Conservation (phyloP, 2,329 filamentous ascomycete genomes). For the Fusarium protoensiforme region DNA sequence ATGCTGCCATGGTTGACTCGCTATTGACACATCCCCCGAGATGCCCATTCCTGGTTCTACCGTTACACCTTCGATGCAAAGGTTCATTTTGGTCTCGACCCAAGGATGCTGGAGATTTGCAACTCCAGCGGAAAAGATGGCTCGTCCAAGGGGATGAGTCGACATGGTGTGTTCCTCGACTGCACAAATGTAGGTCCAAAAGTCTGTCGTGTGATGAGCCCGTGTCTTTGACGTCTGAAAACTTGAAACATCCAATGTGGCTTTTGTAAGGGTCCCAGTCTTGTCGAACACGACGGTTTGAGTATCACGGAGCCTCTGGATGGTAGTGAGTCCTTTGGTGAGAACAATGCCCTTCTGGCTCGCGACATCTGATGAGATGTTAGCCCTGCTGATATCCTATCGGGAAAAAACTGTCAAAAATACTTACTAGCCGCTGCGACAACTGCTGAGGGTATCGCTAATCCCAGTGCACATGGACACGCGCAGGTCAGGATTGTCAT, state of each 20-base stretch:
- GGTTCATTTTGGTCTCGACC: background rate
- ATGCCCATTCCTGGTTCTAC: background rate
- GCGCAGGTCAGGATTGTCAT: conserved; percentile 8
- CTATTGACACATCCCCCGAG: conserved; percentile 1
- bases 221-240: background rate
- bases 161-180: conserved; percentile 1
- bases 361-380: background rate
- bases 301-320: background rate
- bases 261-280: conserved; percentile 8
- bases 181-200: background rate
- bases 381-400: background rate
- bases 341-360: conserved; percentile 6
- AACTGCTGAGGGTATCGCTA: conserved; percentile 3
- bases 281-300: conserved; percentile 6
- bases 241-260: background rate
- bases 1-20: background rate
- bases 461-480: conserved; percentile 4
- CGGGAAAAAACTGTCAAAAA: background rate
- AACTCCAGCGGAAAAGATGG: conserved; percentile 3
- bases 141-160: background rate
- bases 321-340: background rate
- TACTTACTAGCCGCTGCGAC: conserved; percentile 5
- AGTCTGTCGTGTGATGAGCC: background rate
- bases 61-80: background rate
- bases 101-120: background rate